Evolutionary conservation across 331 rosid genomes (phyloP).

Genomic region (Erythrophleum ivorense): DNA sequence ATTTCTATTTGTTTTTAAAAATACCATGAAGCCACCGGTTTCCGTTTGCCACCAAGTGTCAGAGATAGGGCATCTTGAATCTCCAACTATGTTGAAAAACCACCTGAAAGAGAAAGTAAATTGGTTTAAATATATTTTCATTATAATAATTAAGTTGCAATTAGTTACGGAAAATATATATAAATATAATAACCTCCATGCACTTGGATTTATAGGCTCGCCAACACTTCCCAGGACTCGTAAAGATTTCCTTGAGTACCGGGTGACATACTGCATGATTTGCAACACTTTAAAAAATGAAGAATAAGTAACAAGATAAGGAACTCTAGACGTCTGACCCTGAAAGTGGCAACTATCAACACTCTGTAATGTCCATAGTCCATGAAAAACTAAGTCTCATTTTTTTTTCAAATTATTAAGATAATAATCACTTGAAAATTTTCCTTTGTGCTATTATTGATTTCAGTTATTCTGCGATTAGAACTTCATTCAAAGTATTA

Average conservation of each 20-base stretch:
- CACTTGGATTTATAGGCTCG: constrained; percentile 98
- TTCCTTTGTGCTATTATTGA: constrained; percentile 23
- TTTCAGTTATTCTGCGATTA: neutral
- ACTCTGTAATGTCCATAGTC: neutral
- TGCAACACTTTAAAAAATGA: constrained; percentile 22
- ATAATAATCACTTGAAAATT: neutral
- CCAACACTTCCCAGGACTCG: constrained; percentile 97
- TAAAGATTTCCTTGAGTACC: constrained; percentile 84
- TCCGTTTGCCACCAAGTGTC: constrained; percentile 99
- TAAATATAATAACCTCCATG: constrained; percentile 81
- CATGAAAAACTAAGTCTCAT: neutral
- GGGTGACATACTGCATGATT: constrained; percentile 78
- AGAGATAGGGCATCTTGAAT: constrained; percentile 93
- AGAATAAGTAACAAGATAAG: constrained; percentile 10
- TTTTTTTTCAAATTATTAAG: neutral
- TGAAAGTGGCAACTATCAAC: neutral
- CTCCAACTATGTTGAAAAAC: constrained; percentile 92
- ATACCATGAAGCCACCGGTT: constrained; percentile 99
- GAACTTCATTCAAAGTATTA: constrained; percentile 8
- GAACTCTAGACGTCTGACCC: constrained; percentile 19
- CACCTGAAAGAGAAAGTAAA: constrained; percentile 62
- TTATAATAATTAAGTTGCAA: constrained; percentile 11
- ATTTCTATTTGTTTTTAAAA: neutral
- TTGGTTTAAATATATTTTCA: constrained; percentile 17
- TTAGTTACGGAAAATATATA: neutral